phyloP scores from a whole-genome alignment of 2,329 filamentous ascomycete species.

The Chaetomium sp. region DNA sequence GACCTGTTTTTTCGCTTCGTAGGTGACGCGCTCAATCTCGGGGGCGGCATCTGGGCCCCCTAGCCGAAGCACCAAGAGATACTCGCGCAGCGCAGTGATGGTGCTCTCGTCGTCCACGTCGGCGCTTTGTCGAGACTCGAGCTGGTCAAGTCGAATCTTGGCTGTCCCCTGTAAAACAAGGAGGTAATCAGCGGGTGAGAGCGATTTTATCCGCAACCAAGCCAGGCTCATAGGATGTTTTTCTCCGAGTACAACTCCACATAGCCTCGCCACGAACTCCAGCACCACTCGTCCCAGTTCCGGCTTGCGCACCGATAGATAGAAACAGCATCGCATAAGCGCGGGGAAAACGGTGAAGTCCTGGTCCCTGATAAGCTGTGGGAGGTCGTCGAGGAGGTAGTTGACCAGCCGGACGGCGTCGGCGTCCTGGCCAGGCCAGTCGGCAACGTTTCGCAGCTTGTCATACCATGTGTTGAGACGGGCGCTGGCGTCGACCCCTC shows the following conservation, averaged over 20 bases:
- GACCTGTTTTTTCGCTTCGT: conserved; percentile 7
- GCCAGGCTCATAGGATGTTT: conserved; percentile 28
- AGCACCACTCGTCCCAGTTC: conserved; percentile 20
- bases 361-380: conserved; percentile 33
- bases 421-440: conserved; percentile 27
- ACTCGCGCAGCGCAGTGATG: conserved; percentile 26
- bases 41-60: conserved; percentile 9
- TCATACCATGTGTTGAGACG: conserved; percentile 33
- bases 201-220: conserved; percentile 23
- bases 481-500: conserved; percentile 24
- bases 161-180: conserved; percentile 24
- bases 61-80: conserved; percentile 24
- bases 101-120: conserved; percentile 16
- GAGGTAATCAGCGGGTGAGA: conserved; percentile 19
- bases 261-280: conserved; percentile 27
- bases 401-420: conserved; percentile 32
- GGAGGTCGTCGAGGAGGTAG: conserved; percentile 34
- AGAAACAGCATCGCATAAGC: conserved; percentile 27
- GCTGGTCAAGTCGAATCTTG: conserved; percentile 26
- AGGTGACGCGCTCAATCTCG: conserved; percentile 27
- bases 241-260: conserved; percentile 21
- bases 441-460: conserved; percentile 29
- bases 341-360: conserved; percentile 33
- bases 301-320: conserved; percentile 23
- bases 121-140: conserved; percentile 7